phyloP scores from a whole-genome alignment of 2,329 filamentous ascomycete genomes.

The Cercospora sojina region DNA sequence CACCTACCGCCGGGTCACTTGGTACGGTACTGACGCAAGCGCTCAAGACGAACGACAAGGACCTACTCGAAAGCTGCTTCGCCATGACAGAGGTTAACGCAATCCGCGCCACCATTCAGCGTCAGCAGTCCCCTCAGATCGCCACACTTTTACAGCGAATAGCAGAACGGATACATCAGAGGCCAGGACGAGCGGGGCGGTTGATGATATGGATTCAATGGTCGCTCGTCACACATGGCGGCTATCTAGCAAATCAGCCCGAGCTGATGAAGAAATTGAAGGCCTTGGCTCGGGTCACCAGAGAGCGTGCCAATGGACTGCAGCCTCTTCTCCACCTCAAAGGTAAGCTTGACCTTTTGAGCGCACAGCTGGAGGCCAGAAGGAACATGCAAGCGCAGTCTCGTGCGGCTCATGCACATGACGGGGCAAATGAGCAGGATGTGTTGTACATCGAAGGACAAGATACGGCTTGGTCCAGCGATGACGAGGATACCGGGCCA shows the following conservation, averaged over 20 bases:
- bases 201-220: constrained; percentile 96
- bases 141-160: constrained; percentile 76
- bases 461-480: constrained; percentile 56
- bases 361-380: constrained; percentile 81
- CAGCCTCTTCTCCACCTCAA: constrained; percentile 83
- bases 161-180: constrained; percentile 79
- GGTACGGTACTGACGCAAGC: constrained; percentile 92
- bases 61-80: constrained; percentile 88
- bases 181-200: constrained; percentile 83
- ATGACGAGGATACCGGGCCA: constrained; percentile 52
- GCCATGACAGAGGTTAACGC: constrained; percentile 73
- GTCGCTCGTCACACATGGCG: constrained; percentile 88
- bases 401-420: constrained; percentile 53
- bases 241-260: constrained; percentile 82
- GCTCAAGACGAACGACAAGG: constrained; percentile 84
- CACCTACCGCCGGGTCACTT: constrained; percentile 67
- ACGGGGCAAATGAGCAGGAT: constrained; percentile 67
- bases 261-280: constrained; percentile 75
- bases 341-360: constrained; percentile 91
- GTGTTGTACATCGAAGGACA: constrained; percentile 87
- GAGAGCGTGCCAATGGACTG: constrained; percentile 79
- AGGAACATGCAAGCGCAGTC: constrained; percentile 59
- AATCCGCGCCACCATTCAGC: constrained; percentile 84
- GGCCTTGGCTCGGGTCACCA: constrained; percentile 80
- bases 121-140: constrained; percentile 81